Conservation (phyloP, 345 rosid genomes). For the Populus nigra region DNA sequence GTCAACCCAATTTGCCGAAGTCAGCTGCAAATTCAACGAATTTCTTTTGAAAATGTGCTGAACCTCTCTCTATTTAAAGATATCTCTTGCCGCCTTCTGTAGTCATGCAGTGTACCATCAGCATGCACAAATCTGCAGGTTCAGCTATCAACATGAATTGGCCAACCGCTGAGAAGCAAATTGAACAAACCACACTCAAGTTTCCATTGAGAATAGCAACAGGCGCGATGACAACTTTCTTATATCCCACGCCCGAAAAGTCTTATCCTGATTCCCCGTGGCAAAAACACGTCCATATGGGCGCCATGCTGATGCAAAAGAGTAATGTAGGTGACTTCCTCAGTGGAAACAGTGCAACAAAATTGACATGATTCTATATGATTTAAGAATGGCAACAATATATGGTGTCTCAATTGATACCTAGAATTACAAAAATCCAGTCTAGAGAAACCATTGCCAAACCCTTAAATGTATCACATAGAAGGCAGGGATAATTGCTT, state of each 20-base stretch:
- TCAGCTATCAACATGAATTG: slow-evolving; percentile 54
- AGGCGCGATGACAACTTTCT: slow-evolving; percentile 40
- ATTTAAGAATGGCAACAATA: not conserved
- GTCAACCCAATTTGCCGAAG: too few species aligned
- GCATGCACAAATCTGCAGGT: slow-evolving; percentile 65
- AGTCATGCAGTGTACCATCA: slow-evolving; percentile 36
- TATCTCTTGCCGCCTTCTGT: slow-evolving; percentile 45
- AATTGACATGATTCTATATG: not conserved
- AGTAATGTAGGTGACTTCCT: slow-evolving; percentile 52
- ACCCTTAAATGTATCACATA: too few species aligned
- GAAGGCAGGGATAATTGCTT: too few species aligned
- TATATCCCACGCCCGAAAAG: slow-evolving; percentile 58
- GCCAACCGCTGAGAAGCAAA: slow-evolving; percentile 53
- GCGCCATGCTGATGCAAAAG: slow-evolving; percentile 65
- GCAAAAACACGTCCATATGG: slow-evolving; percentile 51
- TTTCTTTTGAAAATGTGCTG: too few species aligned
- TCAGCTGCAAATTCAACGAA: too few species aligned
- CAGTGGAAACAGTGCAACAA: slow-evolving; percentile 20
- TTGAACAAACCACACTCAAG: slow-evolving; percentile 52
- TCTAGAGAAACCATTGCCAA: too few species aligned
- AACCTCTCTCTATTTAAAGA: too few species aligned
- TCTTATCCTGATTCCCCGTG: slow-evolving; percentile 62
- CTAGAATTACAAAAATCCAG: too few species aligned
- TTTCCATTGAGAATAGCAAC: slow-evolving; percentile 51
- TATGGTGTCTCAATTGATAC: not conserved